phyloP scores from a whole-genome alignment of 345 rosid genomes.

The Acer saccharum region DNA sequence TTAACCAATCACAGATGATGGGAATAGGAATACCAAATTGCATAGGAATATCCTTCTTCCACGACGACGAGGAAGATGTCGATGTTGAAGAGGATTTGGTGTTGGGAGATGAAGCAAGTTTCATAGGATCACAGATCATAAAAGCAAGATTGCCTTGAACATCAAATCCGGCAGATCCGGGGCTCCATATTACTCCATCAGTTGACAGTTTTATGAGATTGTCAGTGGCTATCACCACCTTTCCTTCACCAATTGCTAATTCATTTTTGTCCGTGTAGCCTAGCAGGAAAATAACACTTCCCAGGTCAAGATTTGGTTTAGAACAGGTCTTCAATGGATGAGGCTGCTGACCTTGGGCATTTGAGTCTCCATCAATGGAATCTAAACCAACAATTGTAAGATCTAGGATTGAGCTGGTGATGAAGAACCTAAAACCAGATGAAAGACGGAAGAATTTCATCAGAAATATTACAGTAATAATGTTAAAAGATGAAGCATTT shows the following conservation, averaged over 20 bases:
- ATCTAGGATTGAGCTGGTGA: slow-evolving; percentile 87
- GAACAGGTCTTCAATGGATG: slow-evolving; percentile 81
- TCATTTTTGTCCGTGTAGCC: slow-evolving; percentile 70
- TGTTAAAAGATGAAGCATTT: slow-evolving; percentile 8
- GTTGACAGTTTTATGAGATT: slow-evolving; percentile 89
- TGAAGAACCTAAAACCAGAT: slow-evolving; percentile 75
- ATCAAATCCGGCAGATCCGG: slow-evolving; percentile 97
- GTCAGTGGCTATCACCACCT: slow-evolving; percentile 91
- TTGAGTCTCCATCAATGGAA: slow-evolving; percentile 71
- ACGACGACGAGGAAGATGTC: slow-evolving; percentile 64
- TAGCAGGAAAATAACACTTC: slow-evolving; percentile 70
- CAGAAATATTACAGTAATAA: background rate
- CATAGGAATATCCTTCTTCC: slow-evolving; percentile 65
- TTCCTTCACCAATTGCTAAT: slow-evolving; percentile 78
- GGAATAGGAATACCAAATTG: slow-evolving; percentile 97
- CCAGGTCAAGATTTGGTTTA: slow-evolving; percentile 77
- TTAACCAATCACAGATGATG: slow-evolving; percentile 88
- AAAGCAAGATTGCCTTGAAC: slow-evolving; percentile 89
- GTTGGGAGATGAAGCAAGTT: slow-evolving; percentile 85
- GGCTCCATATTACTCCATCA: slow-evolving; percentile 75
- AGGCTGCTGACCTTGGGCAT: slow-evolving; percentile 67
- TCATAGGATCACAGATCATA: slow-evolving; percentile 98
- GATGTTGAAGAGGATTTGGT: slow-evolving; percentile 69
- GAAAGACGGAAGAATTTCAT: slow-evolving; percentile 7
- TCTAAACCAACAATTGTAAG: slow-evolving; percentile 90